Conservation (phyloP, 371 early-diverging fungal species). For the Capillidium rhysosporum region DNA sequence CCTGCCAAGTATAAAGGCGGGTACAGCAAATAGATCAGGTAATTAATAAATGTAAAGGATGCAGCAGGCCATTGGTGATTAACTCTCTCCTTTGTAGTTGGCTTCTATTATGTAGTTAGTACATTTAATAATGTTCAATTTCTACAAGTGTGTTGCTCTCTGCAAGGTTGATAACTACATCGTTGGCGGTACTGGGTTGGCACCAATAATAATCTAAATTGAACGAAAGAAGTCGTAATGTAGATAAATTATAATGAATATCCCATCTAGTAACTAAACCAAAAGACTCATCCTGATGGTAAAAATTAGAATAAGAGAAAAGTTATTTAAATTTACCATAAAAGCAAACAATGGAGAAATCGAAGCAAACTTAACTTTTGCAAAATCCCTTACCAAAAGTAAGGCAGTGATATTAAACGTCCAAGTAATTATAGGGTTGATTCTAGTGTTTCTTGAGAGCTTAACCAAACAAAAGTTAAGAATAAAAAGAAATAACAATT, state of each 20-base stretch:
- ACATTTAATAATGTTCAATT: not conserved
- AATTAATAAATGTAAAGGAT: conserved; percentile 47
- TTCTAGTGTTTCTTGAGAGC: conserved; percentile 19
- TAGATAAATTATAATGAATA: conserved; percentile 70
- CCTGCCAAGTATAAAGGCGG: conserved; percentile 85
- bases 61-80: conserved; percentile 23
- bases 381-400: conserved; percentile 45
- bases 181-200: conserved; percentile 10
- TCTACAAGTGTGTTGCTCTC: conserved; percentile 6
- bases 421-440: conserved; percentile 56
- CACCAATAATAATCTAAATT: conserved; percentile 79
- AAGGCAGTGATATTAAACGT: conserved; percentile 47
- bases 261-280: conserved; percentile 67
- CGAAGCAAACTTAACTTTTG: conserved; percentile 44
- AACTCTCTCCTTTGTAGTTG: conserved; percentile 32
- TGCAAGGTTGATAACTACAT: conserved; percentile 5
- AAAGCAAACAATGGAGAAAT: conserved; percentile 34
- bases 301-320: not conserved
- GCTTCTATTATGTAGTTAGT: not conserved
- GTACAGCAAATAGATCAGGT: conserved; percentile 62
- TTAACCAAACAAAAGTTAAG: conserved; percentile 43
- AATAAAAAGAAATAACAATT: conserved; percentile 35
- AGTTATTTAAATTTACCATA: conserved; percentile 25
- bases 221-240: conserved; percentile 76
- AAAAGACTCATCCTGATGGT: conserved; percentile 24